These are phyloP conservation scores for Durio zibethinus DNA, from an alignment of 345 rosid genomes.

Conservation along the genomic window DNA sequence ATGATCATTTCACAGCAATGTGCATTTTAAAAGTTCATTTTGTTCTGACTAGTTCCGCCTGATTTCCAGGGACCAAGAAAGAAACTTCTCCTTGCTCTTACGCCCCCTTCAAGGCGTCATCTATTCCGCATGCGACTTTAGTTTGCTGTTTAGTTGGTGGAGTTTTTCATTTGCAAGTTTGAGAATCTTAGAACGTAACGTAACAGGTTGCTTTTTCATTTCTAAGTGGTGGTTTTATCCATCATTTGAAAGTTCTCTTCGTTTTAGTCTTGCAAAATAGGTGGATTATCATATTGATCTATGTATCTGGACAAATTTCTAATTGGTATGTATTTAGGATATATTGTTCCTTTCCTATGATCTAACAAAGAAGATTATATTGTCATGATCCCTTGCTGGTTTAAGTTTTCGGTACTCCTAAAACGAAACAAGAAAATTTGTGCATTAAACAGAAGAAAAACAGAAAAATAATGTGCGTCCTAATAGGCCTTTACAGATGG, in stretches of 20 bases:
- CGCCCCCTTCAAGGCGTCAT: slow-evolving; percentile 12
- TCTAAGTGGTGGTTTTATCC: not conserved
- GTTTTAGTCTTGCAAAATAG: not conserved
- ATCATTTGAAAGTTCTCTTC: not conserved
- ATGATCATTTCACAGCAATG: not conserved
- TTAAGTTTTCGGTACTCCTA: too few species aligned
- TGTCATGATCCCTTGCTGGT: too few species aligned
- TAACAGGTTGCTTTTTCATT: not conserved
- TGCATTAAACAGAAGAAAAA: too few species aligned
- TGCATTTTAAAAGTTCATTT: not conserved
- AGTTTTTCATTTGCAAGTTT: not conserved
- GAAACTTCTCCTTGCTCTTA: slow-evolving; percentile 53
- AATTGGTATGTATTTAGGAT: not conserved
- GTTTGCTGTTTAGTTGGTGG: not conserved
- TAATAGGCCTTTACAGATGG: slow-evolving; percentile 37
- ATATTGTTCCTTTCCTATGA: too few species aligned
- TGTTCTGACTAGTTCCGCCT: not conserved
- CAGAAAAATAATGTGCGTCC: not conserved
- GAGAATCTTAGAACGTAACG: not conserved
- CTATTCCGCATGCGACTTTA: not conserved
- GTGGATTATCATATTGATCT: not conserved
- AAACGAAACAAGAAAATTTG: too few species aligned
- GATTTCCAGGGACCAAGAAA: slow-evolving; percentile 61
- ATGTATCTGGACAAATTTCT: not conserved
- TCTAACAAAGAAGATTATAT: too few species aligned